Base-by-base conservation (phyloP, 2,329 filamentous ascomycete genomes). In the Cytospora chrysosperma region DNA sequence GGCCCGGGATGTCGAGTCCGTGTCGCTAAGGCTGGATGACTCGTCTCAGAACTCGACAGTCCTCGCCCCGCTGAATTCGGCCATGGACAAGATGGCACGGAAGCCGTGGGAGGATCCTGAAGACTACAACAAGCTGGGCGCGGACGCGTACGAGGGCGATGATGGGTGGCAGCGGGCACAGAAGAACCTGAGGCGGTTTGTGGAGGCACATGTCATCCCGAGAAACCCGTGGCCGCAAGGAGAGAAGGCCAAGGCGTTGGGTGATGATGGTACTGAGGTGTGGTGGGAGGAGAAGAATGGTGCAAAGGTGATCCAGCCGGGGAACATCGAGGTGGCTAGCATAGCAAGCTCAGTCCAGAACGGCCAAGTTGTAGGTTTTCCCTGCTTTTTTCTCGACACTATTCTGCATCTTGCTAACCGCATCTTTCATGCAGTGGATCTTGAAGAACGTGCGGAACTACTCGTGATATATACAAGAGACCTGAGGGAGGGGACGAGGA, bases 21-120 rank as follows among this genome's bases (percentile, higher is more conserved):
- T 93, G 24, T 84, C 86, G 12, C 77, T 79, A 26, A 89, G 91
- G 0, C 84, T 98, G 17, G 85, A 90, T 69, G 84, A 92, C 72
- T 75, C 81, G 0, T 72, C 78, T 0, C 76, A 83, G 63, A 93
- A 94, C 73, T 91, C 91, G 19, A 97, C 93, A 2, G 87, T 98
- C 27, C 85, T 98, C 3, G 94, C 93, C 6, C 95, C 95, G 0
- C 79, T 91, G 60, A 98, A 99, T 80, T 87, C 85, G 21, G 92
- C 88, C 3, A 86, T 99, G 71, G 89, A 90, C 68, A 79, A 77
- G 0, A 79, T 98, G 27, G 91, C 93, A 0, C 83, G 89, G 59
- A 98, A 97, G 75, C 93, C 93, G 0, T 96, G 92, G 92, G 91
- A 90, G 70, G 81, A 93, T 67, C 85, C 90, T 0, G 76, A 82